A percentile compares a stretch with the other conserved stretches of the same genome.
These are phyloP conservation scores for Reutealis trisperma DNA, from an alignment of 345 rosid species.

Conservation along the genomic window DNA sequence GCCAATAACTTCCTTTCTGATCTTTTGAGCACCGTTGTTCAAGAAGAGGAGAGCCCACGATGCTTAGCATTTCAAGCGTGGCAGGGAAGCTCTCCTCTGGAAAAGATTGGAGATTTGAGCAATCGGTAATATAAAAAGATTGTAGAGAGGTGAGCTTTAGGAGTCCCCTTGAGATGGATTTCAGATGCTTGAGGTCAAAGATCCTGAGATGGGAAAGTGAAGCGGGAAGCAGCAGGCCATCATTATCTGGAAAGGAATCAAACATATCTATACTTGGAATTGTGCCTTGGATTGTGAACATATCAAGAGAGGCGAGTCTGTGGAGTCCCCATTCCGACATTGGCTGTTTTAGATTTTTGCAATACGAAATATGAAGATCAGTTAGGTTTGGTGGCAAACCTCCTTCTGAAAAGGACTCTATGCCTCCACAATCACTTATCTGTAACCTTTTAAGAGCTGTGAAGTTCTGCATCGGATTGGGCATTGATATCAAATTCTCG, in stretches of 20 bases:
- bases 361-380: constrained; percentile 7
- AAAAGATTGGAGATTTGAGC: constrained; percentile 19
- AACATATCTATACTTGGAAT: constrained; percentile 5
- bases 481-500: no score
- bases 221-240: constrained; percentile 27
- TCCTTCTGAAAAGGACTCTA: constrained; percentile 22
- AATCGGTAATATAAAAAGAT: rapidly evolving
- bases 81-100: constrained; percentile 26
- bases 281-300: constrained; percentile 1
- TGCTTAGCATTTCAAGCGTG: constrained; percentile 7
- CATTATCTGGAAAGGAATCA: constrained; percentile 27
- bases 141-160: not conserved
- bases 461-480: constrained; percentile 15
- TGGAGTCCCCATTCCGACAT: constrained; percentile 26
- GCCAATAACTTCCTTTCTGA: constrained; percentile 24
- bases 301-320: constrained; percentile 22
- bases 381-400: constrained; percentile 32
- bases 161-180: constrained; percentile 14
- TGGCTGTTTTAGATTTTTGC: constrained; percentile 12
- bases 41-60: constrained; percentile 26
- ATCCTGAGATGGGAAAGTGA: constrained; percentile 12
- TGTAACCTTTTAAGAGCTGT: not conserved
- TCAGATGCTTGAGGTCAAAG: constrained; percentile 15
- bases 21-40: constrained; percentile 8
- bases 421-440: not conserved